phyloP scores from a whole-genome alignment of 140 eudicot species.

The Senecio squalidus region DNA sequence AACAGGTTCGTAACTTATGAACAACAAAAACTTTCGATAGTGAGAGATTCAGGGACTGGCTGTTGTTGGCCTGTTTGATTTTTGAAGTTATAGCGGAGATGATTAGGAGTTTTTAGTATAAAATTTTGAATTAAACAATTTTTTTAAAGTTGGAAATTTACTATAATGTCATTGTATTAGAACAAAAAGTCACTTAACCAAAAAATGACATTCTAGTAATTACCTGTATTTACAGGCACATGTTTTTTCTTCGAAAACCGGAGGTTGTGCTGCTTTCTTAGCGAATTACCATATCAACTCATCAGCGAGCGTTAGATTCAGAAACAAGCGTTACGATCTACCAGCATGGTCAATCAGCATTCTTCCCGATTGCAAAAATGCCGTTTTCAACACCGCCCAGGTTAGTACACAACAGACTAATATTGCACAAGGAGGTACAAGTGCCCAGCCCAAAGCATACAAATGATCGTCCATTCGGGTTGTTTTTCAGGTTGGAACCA shows the following conservation, averaged over 20 bases:
- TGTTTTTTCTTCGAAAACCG: conserved; percentile 56
- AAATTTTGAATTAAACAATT: no score
- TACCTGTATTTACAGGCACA: conserved; percentile 80
- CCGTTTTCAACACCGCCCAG: conserved; percentile 75
- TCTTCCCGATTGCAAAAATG: conserved; percentile 89
- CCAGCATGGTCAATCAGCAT: conserved; percentile 99
- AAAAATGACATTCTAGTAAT: no score
- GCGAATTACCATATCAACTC: conserved; percentile 67
- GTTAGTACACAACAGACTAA: conserved; percentile 27
- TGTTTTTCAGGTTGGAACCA: conserved; percentile 49
- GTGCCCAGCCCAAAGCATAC: neutral
- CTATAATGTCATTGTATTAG: no score
- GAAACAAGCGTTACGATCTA: conserved; percentile 53
- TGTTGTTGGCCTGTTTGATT: no score
- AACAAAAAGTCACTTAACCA: no score
- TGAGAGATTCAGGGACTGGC: no score
- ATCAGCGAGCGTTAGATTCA: conserved; percentile 57
- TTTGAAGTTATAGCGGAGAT: no score
- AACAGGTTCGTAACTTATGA: conserved; percentile 52
- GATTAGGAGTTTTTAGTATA: no score
- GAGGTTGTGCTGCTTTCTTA: conserved; percentile 88
- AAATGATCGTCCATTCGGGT: neutral
- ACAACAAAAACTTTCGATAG: neutral
- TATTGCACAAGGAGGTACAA: neutral
- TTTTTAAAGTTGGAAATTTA: no score